Evolutionary conservation across 2,329 filamentous ascomycete species (phyloP).

Genomic region (Cryphonectria nitschkei): DNA sequence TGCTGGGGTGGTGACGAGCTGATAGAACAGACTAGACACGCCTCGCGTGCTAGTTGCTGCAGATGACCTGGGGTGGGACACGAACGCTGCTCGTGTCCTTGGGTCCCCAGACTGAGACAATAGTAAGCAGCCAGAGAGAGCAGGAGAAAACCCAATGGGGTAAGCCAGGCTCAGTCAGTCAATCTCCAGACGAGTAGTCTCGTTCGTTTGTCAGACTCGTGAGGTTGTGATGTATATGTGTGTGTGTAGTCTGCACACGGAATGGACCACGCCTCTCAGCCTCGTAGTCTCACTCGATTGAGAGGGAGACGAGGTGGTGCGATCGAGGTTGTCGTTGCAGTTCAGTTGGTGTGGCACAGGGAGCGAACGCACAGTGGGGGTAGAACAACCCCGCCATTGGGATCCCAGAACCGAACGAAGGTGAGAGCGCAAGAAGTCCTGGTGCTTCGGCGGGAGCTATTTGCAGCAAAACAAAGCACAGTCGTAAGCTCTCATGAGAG

Average conservation of each 20-base stretch:
- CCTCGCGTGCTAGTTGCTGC: not conserved
- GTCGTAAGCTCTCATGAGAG: not conserved
- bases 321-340: slow-evolving; percentile 10
- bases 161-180: not conserved
- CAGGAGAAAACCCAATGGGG: not conserved
- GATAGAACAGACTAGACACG: not conserved
- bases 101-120: not conserved
- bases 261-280: not conserved
- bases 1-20: not conserved
- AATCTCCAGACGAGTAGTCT: not conserved
- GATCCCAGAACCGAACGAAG: not conserved
- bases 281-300: not conserved
- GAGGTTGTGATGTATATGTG: not conserved
- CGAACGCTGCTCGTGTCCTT: not conserved
- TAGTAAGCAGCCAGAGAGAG: not conserved
- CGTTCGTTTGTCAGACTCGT: not conserved
- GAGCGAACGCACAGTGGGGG: slow-evolving; percentile 13
- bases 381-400: slow-evolving; percentile 9
- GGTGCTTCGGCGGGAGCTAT: not conserved
- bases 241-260: not conserved
- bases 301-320: not conserved
- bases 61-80: not conserved
- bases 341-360: slow-evolving; percentile 13
- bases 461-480: not conserved
- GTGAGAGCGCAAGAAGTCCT: not conserved